Evolutionary conservation across 2,329 filamentous ascomycete species (phyloP).

Genomic region (Lachnellula arida): DNA sequence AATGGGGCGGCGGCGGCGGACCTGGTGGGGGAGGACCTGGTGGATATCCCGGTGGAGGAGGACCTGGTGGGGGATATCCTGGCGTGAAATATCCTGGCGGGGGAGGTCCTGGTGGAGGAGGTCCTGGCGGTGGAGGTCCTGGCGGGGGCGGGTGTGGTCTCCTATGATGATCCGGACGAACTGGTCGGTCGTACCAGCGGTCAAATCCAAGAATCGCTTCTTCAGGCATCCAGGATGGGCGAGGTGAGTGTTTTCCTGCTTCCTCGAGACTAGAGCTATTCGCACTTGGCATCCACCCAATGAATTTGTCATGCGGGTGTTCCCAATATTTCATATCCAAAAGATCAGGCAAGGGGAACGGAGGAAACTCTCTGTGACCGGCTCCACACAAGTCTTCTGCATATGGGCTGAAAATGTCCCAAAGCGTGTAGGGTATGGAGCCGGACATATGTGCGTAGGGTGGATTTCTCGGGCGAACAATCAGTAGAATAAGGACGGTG

Average conservation of each 20-base stretch:
- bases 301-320: neutral
- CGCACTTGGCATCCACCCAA: neutral
- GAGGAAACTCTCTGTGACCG: neutral
- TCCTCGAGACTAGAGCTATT: neutral
- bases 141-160: neutral
- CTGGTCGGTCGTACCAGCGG: neutral
- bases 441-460: neutral
- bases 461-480: neutral
- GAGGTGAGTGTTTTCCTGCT: neutral
- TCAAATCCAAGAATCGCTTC: neutral
- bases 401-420: neutral
- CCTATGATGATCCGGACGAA: neutral
- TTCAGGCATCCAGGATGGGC: neutral
- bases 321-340: neutral
- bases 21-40: neutral
- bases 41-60: too few species aligned
- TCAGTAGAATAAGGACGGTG: neutral
- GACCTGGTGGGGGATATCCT: too few species aligned
- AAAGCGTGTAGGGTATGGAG: neutral
- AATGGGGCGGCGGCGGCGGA: too few species aligned
- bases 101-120: too few species aligned
- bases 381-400: neutral
- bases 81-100: too few species aligned
- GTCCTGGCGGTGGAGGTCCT: neutral
- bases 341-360: neutral